Base-by-base conservation (phyloP, 1,139 yeast species). In the Lodderomyces parapsilosis region DNA sequence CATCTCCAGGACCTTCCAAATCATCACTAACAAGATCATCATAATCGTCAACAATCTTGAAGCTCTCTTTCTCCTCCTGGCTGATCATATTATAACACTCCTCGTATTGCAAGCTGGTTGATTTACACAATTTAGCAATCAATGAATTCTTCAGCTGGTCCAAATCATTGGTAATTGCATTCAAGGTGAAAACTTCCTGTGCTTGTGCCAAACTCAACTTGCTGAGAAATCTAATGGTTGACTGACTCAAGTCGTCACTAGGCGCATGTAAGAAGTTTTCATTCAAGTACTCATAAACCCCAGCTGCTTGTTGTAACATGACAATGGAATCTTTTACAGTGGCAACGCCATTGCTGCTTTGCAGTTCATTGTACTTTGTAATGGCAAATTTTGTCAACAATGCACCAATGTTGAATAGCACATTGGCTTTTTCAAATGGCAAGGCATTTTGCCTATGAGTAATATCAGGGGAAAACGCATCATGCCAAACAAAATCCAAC, bases 191-290 rank as follows among this genome's bases (percentile, higher is more conserved):
- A 9, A 86, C 76, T 54, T 93, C 97, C 59, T 90, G 97, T 2
- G 94, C 87, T 60, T 93, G 96, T 0, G 96, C 94, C 46, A 89
- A 69, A 80, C 83, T 80, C 47, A 91, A 62, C 50, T 76, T 76
- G 13, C 75, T 63, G 44, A 91, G 71, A 39, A 88, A 85, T 41
- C 74, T 74, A 15, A 88, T 80, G 1, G 90, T 82, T 25, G 83
- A 80, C 40, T 85, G 86, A 45, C 78, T 73, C 45, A 91, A 66
- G 60, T 93, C 99, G 3, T 76, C 71, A 6, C 93, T 81, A 0
- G 98, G 97, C 0, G 97, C 95, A 65, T 91, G 95, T 37, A 91
- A 66, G 59, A 93, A 93, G 63, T 86, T 87, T 53, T 87, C 93
- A 40, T 84, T 75, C 28, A 91, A 71, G 53, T 80, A 88, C 49